Evolutionary conservation across 1,284 basidiomycete species (phyloP), one percentile per base, ranked within the genome.

Genomic region (Sphaerobolus stellatus): DNA sequence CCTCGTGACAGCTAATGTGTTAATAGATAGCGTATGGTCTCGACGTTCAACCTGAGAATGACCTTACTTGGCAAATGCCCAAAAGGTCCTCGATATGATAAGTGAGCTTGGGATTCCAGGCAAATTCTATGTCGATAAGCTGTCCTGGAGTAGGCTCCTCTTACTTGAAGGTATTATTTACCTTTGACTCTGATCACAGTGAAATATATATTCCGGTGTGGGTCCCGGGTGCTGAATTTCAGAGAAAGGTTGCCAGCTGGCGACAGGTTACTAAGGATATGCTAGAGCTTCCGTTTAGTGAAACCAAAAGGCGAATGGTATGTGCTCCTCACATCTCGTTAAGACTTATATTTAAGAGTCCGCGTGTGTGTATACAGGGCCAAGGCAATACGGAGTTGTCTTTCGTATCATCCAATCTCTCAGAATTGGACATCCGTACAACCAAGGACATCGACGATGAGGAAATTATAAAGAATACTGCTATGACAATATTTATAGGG

Each of bases 211-310:
- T n/a, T 5, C 80, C 81, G 1, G 71, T 73, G 55, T 81, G 79
- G 79, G 54, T 80, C 5, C 80, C 79, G 31, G 79, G 80, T 0
- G 67, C 69, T n/a, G 68, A 70, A 0, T 82, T 81, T 65, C 63
- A 78, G 57, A 63, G 63, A 24, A 68, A 67, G 5, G 79, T 75
- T 5, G 62, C 67, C 13, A 54, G 61, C 31, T 76, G 71, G 68
- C 66, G 59, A 4, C 56, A 64, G 27, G 56, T 68, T 2, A 62
- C 72, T 1, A 56, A 58, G 3, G 63, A 68, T 2, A 68, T 75
- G 54, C 58, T 71, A 5, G 61, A 70, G n/a, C 63, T 62, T 7
- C 78, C 78, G 6, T 74, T 71, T 46, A 58, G 64, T 22, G 72
- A 69, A 48, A 75, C 74, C 2, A 67, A 68, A 50, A 56, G 73